Evolutionary conservation across 192 early-diverging fungal genomes (phyloP).

Genomic region (Powellomyces hirtus): DNA sequence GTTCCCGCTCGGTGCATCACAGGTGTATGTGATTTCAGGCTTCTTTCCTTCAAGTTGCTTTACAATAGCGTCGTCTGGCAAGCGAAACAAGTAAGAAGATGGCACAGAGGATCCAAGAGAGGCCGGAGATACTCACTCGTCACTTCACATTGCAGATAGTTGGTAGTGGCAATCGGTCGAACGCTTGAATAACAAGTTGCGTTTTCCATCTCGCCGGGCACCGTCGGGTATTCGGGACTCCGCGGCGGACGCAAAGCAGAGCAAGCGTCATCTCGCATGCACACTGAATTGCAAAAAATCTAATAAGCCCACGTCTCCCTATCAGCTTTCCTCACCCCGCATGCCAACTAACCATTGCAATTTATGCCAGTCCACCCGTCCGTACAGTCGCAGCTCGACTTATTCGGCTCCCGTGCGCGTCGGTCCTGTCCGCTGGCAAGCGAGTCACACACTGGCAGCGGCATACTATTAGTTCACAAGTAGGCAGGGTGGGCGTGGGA

Average conservation of each 20-base stretch:
- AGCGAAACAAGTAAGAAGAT: neutral
- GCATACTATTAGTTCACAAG: neutral
- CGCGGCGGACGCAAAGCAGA: slow-evolving; percentile 10
- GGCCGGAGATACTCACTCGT: slow-evolving; percentile 26
- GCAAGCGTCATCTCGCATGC: slow-evolving; percentile 36
- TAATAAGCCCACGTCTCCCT: neutral
- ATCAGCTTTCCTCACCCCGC: neutral
- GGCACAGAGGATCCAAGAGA: neutral
- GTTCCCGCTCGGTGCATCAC: slow-evolving; percentile 6
- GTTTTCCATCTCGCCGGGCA: slow-evolving; percentile 10
- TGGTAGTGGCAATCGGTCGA: slow-evolving; percentile 27
- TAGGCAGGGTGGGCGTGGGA: too few species aligned
- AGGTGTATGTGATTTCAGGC: slow-evolving; percentile 37
- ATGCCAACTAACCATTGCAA: slow-evolving; percentile 69
- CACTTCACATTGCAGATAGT: slow-evolving; percentile 42
- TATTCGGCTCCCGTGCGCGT: slow-evolving; percentile 1
- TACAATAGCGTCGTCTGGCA: slow-evolving; percentile 32
- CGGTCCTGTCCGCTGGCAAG: slow-evolving; percentile 48
- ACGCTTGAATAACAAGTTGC: slow-evolving; percentile 34
- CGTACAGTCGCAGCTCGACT: slow-evolving; percentile 67
- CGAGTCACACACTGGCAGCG: slow-evolving; percentile 66
- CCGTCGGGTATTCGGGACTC: neutral
- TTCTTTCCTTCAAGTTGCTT: slow-evolving; percentile 27
- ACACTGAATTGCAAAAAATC: slow-evolving; percentile 26
- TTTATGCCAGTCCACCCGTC: slow-evolving; percentile 93